Evolutionary conservation across 2,329 filamentous ascomycete genomes (phyloP).

Genomic region (Pyrenochaeta sp.): DNA sequence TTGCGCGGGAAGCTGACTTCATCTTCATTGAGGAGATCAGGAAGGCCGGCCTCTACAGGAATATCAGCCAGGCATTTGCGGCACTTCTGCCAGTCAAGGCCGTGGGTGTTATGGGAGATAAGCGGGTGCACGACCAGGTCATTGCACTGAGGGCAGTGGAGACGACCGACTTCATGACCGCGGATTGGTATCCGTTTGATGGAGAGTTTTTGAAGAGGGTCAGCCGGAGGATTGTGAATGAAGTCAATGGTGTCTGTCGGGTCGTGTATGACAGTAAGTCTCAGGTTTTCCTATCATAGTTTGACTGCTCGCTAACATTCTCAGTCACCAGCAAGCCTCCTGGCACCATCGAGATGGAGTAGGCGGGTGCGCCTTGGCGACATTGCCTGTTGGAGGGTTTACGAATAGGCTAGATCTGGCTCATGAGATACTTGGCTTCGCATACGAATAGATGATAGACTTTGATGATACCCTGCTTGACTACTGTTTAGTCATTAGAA

Average conservation of each 20-base stretch:
- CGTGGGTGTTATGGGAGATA: conserved; percentile 75
- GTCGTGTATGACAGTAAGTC: conserved; percentile 74
- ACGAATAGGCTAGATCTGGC: not conserved
- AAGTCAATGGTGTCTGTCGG: conserved; percentile 75
- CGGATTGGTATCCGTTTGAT: conserved; percentile 73
- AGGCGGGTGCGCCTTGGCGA: conserved; percentile 28
- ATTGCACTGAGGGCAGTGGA: conserved; percentile 69
- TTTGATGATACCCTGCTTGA: conserved; percentile 38
- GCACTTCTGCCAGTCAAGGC: conserved; percentile 72
- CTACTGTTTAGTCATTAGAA: conserved; percentile 15
- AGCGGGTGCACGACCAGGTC: conserved; percentile 71
- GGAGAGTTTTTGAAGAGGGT: conserved; percentile 72
- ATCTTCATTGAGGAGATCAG: conserved; percentile 82
- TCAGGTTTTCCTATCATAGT: conserved; percentile 1
- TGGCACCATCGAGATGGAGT: conserved; percentile 80
- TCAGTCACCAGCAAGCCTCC: conserved; percentile 71
- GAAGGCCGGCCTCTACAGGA: conserved; percentile 74
- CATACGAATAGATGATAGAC: conserved; percentile 31
- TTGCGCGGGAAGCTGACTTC: conserved; percentile 77
- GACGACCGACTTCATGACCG: conserved; percentile 78
- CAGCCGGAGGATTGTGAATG: conserved; percentile 74
- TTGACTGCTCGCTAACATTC: conserved; percentile 26
- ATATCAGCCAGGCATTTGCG: conserved; percentile 76
- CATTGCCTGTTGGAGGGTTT: not conserved
- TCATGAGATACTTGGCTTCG: not conserved